Evolutionary conservation across 192 early-diverging fungal genomes (phyloP).

Genomic region (Linnemannia exigua): DNA sequence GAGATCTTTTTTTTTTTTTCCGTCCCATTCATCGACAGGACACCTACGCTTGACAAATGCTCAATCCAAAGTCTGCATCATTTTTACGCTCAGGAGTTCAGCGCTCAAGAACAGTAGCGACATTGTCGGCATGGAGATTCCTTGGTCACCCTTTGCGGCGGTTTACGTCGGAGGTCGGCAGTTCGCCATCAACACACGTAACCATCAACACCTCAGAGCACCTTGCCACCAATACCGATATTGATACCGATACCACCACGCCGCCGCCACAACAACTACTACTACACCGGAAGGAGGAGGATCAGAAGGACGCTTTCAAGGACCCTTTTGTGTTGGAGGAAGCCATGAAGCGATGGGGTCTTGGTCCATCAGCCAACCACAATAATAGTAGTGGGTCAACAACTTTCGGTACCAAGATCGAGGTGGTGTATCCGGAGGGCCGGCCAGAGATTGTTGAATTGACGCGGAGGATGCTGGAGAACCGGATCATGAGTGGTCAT

Average conservation of each 20-base stretch:
- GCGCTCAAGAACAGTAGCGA: not conserved
- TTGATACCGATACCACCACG: too few species aligned
- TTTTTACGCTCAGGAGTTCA: not conserved
- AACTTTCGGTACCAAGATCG: not conserved
- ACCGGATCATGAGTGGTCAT: constrained; percentile 13
- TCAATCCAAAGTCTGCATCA: not conserved
- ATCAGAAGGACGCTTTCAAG: constrained; percentile 13
- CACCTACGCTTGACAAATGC: not conserved
- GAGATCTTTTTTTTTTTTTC: too few species aligned
- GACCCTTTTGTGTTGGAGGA: not conserved
- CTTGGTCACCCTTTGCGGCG: not conserved
- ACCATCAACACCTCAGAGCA: too few species aligned
- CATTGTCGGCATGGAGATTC: not conserved
- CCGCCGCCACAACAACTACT: too few species aligned
- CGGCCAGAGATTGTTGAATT: constrained; percentile 20
- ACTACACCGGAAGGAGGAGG: too few species aligned
- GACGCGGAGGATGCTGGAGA: not conserved
- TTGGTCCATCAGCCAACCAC: not conserved
- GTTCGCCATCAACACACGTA: too few species aligned
- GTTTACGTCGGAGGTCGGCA: too few species aligned
- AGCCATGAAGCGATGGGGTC: constrained; percentile 30
- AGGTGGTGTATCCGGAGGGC: constrained; percentile 23
- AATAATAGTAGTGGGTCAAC: not conserved
- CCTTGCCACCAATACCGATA: too few species aligned
- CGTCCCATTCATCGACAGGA: not conserved